phyloP scores from a whole-genome alignment of 345 rosid species.

The Adansonia digitata region DNA sequence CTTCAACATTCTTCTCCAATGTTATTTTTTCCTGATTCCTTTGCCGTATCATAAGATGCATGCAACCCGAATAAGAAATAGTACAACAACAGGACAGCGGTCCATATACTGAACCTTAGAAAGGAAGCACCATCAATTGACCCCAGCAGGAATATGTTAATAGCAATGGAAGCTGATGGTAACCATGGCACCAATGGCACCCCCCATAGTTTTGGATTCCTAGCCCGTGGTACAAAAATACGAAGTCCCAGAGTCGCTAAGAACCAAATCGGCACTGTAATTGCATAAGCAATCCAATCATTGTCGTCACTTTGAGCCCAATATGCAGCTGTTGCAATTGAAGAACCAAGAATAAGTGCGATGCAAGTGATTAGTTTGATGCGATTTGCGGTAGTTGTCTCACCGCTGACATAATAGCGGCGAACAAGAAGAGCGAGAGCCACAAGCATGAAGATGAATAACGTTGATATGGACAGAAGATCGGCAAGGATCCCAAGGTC shows the following conservation, averaged over 20 bases:
- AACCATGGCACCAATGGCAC: constrained; percentile 88
- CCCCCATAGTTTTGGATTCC: constrained; percentile 73
- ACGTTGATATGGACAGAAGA: constrained; percentile 68
- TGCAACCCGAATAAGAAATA: constrained; percentile 71
- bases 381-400: constrained; percentile 35
- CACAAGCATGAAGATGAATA: constrained; percentile 78
- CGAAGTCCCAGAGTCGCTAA: constrained; percentile 36
- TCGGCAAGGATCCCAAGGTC: constrained; percentile 46
- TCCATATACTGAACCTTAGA: constrained; percentile 62
- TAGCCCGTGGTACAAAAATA: constrained; percentile 56
- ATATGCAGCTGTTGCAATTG: constrained; percentile 40
- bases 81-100: constrained; percentile 46
- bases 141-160: constrained; percentile 75
- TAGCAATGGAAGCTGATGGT: constrained; percentile 65
- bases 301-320: constrained; percentile 42
- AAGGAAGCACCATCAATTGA: constrained; percentile 59
- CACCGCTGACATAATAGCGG: constrained; percentile 58
- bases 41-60: constrained; percentile 58
- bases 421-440: constrained; percentile 71
- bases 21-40: constrained; percentile 7
- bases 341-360: constrained; percentile 38
- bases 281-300: constrained; percentile 54
- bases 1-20: background rate
- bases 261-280: constrained; percentile 61
- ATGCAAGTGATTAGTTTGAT: constrained; percentile 43